Conservation (phyloP, 2,329 filamentous ascomycete genomes). For the Venturia asperata region DNA sequence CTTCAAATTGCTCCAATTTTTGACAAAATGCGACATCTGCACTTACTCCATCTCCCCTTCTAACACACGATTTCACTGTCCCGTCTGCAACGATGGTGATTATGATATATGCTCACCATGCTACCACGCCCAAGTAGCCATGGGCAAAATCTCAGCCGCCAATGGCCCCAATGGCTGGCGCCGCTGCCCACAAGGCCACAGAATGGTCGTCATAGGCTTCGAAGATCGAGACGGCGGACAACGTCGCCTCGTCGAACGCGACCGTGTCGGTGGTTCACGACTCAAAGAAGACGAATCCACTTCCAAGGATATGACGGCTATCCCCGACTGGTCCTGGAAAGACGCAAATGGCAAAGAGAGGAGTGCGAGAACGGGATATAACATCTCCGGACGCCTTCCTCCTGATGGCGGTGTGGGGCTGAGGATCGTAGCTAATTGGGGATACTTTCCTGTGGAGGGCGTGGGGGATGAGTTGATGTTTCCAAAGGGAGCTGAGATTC, state of each 20-base stretch:
- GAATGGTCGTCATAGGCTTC: constrained; percentile 77
- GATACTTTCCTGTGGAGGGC: constrained; percentile 62
- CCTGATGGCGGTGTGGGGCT: constrained; percentile 68
- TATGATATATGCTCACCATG: constrained; percentile 79
- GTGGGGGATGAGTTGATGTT: constrained; percentile 74
- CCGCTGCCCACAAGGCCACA: constrained; percentile 69
- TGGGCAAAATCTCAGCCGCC: constrained; percentile 60
- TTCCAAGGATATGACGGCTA: constrained; percentile 1
- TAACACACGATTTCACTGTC: constrained; percentile 71
- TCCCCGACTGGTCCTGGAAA: constrained; percentile 30
- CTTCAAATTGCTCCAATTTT: constrained; percentile 65
- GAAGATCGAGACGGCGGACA: constrained; percentile 61
- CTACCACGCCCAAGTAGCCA: constrained; percentile 60
- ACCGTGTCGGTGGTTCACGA: constrained; percentile 69
- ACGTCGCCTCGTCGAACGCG: constrained; percentile 59
- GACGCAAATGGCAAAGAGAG: constrained; percentile 30
- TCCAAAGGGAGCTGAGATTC: constrained; percentile 73
- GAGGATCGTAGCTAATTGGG: constrained; percentile 60
- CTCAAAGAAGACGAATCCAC: constrained; percentile 52
- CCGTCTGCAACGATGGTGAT: constrained; percentile 67
- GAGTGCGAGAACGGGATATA: background rate
- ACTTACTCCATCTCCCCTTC: constrained; percentile 62
- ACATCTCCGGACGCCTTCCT: constrained; percentile 47
- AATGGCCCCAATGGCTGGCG: constrained; percentile 80
- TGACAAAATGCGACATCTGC: constrained; percentile 73